A percentile compares a stretch with the other conserved stretches of the same genome.
phyloP scores from a whole-genome alignment of 177 flowering plant genomes.

The Vitis hybrid region DNA sequence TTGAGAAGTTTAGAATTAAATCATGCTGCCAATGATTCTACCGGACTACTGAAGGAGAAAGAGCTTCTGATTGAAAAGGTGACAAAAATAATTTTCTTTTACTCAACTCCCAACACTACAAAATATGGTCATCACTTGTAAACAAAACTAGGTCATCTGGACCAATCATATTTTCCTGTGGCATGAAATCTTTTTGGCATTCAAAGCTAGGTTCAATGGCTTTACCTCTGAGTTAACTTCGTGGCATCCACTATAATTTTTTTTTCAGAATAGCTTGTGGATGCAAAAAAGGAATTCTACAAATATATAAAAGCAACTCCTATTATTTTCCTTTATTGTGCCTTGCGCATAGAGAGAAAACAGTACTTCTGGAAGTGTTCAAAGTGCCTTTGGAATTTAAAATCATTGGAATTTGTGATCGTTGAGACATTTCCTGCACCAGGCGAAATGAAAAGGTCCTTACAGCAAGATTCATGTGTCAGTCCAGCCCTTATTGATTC shows the following conservation, averaged over 20 bases:
- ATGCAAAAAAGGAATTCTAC: too few relatives aligned
- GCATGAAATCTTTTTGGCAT: not conserved
- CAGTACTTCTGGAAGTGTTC: too few relatives aligned
- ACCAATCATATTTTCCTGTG: not conserved
- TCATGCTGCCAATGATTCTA: conserved; percentile 34
- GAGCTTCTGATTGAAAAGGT: conserved; percentile 64
- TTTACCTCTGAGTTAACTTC: too few relatives aligned
- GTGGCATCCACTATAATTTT: too few relatives aligned
- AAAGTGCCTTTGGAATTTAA: too few relatives aligned
- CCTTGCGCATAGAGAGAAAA: too few relatives aligned
- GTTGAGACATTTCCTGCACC: not conserved
- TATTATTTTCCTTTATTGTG: too few relatives aligned
- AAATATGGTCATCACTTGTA: not conserved
- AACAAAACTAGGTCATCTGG: not conserved
- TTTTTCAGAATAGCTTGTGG: too few relatives aligned
- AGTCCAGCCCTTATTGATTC: not conserved
- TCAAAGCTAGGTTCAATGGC: too few relatives aligned
- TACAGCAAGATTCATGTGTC: not conserved
- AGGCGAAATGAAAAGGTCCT: not conserved
- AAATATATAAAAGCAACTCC: too few relatives aligned
- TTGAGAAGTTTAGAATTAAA: conserved; percentile 43
- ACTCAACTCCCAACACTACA: not conserved
- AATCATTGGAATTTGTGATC: too few relatives aligned
- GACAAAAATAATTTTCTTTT: not conserved
- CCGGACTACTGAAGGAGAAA: conserved; percentile 43